These are phyloP conservation scores for Trichoderma sp. DNA, from an alignment of 2,329 filamentous ascomycete genomes.

Conservation along the genomic window DNA sequence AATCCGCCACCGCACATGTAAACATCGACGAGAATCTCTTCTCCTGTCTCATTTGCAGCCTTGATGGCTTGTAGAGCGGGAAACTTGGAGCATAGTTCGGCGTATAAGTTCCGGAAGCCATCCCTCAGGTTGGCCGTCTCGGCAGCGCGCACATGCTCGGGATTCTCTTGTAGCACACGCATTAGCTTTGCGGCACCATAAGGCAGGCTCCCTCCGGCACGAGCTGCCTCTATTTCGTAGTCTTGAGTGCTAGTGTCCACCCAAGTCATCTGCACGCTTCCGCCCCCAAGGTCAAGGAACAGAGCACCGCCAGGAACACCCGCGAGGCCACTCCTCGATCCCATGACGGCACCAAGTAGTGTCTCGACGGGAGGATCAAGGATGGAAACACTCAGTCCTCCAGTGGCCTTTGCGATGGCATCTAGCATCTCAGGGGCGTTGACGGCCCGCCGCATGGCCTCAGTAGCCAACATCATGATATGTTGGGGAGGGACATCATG, in stretches of 20 bases:
- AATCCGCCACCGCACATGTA: conserved; percentile 92
- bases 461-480: conserved; percentile 79
- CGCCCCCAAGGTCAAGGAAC: conserved; percentile 84
- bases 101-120: conserved; percentile 63
- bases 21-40: conserved; percentile 58
- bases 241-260: conserved; percentile 50
- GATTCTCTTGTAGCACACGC: conserved; percentile 46
- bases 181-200: conserved; percentile 63
- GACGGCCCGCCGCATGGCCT: conserved; percentile 78
- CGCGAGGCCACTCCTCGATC: conserved; percentile 73
- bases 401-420: conserved; percentile 61
- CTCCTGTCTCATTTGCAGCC: conserved; percentile 38
- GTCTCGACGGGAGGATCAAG: conserved; percentile 81
- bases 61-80: conserved; percentile 47
- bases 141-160: conserved; percentile 43
- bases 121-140: conserved; percentile 57
- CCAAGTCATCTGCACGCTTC: conserved; percentile 66
- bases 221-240: conserved; percentile 57
- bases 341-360: conserved; percentile 73
- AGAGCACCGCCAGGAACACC: conserved; percentile 64
- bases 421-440: conserved; percentile 71
- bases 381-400: conserved; percentile 69
- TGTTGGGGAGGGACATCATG: conserved; percentile 67
- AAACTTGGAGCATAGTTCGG: conserved; percentile 51
- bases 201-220: conserved; percentile 58